Base-by-base conservation (phyloP, 345 rosid genomes). In the Ailanthus altissimus region DNA sequence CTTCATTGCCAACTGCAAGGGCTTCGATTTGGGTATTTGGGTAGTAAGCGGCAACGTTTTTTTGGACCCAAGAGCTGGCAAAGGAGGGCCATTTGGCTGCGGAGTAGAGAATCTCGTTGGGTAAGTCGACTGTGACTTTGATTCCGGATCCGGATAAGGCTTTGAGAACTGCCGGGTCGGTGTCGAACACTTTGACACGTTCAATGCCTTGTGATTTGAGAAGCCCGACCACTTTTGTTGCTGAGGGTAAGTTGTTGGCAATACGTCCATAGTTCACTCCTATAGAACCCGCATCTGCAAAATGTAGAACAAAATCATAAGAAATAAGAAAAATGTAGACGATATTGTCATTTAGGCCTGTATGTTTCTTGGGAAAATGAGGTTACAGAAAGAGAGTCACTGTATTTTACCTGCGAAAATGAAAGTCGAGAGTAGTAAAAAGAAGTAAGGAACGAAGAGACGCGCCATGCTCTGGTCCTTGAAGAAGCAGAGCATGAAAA, bases 261-360 rank as follows among this genome's bases (percentile, higher is more conserved):
- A 90, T 79, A 74, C 99, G 83, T 2, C 99, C 99, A 40, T 93
- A 96, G 94, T 96, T 95, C 16, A 95, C 99, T 0, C 99, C 99
- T 21, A 95, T 73, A 5, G 97, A 90, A 38, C 96, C 94, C 40
- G 84, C 90, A 62, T 88, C 97, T 92, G 90, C 78, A 85, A 64
- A 51, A 7, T 7, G 49, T 43, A 45, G 8, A 60, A 71, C 62
- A 47, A 47, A 18, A 43, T 5, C 56, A 0, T 60, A 57, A 65
- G 36, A 50, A 59, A 8, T 32, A 74, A 61, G 57, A 43, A 72
- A 49, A 28, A n/a, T 54, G 18, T 43, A 61, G 61, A 42, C 28
- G 57, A 13, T 3, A 32, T 32, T 32, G 38, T 32, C 38, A 32
- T 32, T 1, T 32, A n/a, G 5, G 56, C 0, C 38, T 16, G 61